Evolutionary conservation across 306 rosid species (phyloP).

Genomic region (Dalbergia cultrata): DNA sequence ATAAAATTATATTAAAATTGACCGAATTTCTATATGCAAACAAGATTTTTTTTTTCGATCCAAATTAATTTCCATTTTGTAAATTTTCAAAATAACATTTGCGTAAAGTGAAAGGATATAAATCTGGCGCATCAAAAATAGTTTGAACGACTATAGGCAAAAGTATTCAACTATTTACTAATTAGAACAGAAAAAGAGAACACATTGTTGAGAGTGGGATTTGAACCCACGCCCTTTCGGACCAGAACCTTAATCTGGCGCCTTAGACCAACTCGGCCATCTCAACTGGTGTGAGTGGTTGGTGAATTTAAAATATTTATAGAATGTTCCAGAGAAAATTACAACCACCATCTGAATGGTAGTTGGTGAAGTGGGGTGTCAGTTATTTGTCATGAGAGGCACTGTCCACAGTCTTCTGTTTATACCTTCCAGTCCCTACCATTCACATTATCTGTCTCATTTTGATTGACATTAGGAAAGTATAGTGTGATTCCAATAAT

Average conservation of each 20-base stretch:
- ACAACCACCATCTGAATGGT: background rate
- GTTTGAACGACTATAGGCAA: no score
- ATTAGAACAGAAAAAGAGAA: background rate
- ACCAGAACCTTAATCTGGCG: conserved; percentile 60
- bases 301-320: no score
- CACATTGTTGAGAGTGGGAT: conserved; percentile 54
- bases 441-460: conserved; percentile 17
- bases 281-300: conserved; percentile 32
- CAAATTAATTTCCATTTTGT: no score
- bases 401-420: background rate
- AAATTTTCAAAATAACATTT: no score
- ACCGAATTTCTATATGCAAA: no score
- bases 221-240: conserved; percentile 70
- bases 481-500: background rate
- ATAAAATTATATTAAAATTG: no score
- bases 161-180: no score
- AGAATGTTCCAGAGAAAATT: background rate
- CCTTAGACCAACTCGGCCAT: conserved; percentile 69
- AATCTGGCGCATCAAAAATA: no score
- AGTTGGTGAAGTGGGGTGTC: conserved; percentile 6
- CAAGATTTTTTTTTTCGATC: no score
- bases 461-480: background rate
- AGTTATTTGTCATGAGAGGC: background rate
- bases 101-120: no score
- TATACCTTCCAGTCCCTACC: conserved; percentile 34